These are phyloP conservation scores for Avena insularis DNA, from an alignment of 176 grass and related monocot genomes.

Conservation along the genomic window DNA sequence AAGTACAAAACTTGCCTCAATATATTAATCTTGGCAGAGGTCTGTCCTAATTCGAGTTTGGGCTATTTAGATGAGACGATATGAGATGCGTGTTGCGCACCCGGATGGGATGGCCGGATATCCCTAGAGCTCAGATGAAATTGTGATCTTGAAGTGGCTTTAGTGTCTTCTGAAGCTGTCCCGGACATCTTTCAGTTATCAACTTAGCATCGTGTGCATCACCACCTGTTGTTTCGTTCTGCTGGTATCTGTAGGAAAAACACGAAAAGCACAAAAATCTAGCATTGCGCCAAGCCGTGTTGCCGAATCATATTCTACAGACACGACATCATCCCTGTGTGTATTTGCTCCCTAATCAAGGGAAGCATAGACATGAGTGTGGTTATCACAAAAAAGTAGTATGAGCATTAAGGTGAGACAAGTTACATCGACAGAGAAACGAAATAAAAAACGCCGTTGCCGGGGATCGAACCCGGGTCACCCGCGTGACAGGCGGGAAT, in stretches of 20 bases:
- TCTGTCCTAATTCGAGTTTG: no score
- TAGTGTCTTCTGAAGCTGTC: background rate
- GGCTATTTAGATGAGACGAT: background rate
- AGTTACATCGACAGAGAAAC: no score
- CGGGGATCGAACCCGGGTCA: constrained; percentile 96
- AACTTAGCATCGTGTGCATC: background rate
- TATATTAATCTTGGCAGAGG: no score
- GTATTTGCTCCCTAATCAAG: no score
- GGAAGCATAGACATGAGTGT: no score
- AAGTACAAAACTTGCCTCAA: no score
- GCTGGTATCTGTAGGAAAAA: background rate
- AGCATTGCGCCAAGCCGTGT: background rate
- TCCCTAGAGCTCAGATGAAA: background rate
- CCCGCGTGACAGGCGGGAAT: constrained; percentile 85
- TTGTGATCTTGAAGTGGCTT: background rate
- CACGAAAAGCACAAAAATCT: background rate
- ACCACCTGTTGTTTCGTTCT: background rate
- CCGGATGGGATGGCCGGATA: background rate
- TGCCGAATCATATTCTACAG: background rate
- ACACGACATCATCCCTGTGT: background rate
- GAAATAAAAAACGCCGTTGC: constrained; percentile 55
- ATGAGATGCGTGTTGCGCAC: background rate
- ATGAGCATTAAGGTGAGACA: no score
- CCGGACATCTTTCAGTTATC: background rate
- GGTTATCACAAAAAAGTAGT: no score